phyloP scores from a whole-genome alignment of 1,284 basidiomycete species.

The Meripilus lineatus region DNA sequence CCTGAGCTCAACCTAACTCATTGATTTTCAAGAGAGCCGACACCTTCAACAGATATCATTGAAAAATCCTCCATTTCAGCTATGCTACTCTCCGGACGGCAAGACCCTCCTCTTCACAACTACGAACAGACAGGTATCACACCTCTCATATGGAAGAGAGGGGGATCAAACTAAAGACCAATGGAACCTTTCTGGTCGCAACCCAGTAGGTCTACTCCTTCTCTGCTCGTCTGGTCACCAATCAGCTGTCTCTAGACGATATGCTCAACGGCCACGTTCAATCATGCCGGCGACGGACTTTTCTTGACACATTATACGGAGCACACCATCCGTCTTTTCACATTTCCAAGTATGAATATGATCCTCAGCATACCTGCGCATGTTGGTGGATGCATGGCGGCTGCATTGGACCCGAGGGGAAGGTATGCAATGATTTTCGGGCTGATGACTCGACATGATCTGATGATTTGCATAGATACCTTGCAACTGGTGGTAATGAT shows the following conservation, averaged over 20 bases:
- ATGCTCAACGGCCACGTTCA: slow-evolving; percentile 61
- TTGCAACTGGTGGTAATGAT: slow-evolving; percentile 73
- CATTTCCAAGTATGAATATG: slow-evolving; percentile 55
- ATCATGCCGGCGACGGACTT: slow-evolving; percentile 64
- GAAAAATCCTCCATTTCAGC: slow-evolving; percentile 55
- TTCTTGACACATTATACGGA: slow-evolving; percentile 58
- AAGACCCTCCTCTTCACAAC: slow-evolving; percentile 59
- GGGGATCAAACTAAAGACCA: slow-evolving; percentile 52
- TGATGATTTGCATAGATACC: slow-evolving; percentile 42
- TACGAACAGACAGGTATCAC: slow-evolving; percentile 49
- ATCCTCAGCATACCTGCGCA: slow-evolving; percentile 63
- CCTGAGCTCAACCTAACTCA: slow-evolving; percentile 2
- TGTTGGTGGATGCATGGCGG: slow-evolving; percentile 68
- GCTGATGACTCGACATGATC: not conserved
- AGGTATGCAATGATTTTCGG: slow-evolving; percentile 31
- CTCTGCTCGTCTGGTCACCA: not conserved
- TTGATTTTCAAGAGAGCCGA: slow-evolving; percentile 50
- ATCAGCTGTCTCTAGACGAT: not conserved
- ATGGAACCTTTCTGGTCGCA: slow-evolving; percentile 52
- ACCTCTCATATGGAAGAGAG: slow-evolving; percentile 50
- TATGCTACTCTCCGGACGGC: slow-evolving; percentile 69
- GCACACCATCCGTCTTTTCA: slow-evolving; percentile 58
- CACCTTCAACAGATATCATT: slow-evolving; percentile 52
- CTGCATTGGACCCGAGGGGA: slow-evolving; percentile 72
- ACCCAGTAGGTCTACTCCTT: slow-evolving; percentile 29